phyloP scores from a whole-genome alignment of 2,329 filamentous ascomycete genomes.

The Boeremia lycopersici region DNA sequence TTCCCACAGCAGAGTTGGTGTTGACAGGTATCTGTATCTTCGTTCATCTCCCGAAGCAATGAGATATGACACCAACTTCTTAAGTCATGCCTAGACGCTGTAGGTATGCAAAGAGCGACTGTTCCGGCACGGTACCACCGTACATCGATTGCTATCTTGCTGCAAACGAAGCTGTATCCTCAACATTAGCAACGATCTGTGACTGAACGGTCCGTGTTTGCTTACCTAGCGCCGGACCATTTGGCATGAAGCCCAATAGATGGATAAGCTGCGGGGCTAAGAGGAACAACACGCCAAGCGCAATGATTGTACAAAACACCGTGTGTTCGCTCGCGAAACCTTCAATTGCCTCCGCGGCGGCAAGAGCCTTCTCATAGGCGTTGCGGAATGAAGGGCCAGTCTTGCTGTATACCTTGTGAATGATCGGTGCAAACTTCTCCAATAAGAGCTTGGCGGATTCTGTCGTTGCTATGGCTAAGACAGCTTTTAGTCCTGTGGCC shows the following conservation, averaged over 20 bases:
- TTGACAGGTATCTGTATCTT: neutral
- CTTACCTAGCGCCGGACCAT: slow-evolving; percentile 36
- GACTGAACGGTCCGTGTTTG: neutral
- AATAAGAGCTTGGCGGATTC: neutral
- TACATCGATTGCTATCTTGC: slow-evolving; percentile 49
- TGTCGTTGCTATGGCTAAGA: no score
- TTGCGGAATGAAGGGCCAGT: slow-evolving; percentile 23
- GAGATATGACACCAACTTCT: neutral
- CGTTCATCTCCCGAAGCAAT: neutral
- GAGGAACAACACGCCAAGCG: slow-evolving; percentile 34
- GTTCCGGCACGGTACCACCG: slow-evolving; percentile 46
- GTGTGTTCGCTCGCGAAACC: slow-evolving; percentile 39
- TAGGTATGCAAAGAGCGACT: slow-evolving; percentile 50
- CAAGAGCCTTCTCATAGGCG: slow-evolving; percentile 28
- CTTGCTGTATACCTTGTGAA: slow-evolving; percentile 11
- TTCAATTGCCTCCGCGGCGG: slow-evolving; percentile 23
- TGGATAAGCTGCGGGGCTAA: slow-evolving; percentile 33
- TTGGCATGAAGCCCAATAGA: slow-evolving; percentile 37
- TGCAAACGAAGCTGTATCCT: slow-evolving; percentile 40
- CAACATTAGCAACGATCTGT: neutral
- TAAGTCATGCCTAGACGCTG: slow-evolving; percentile 50
- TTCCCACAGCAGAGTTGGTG: neutral
- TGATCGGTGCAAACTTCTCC: neutral
- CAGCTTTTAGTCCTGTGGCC: neutral
- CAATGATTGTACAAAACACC: slow-evolving; percentile 32